Conservation (phyloP, 2,329 filamentous ascomycete species). For the Fusarium oligoseptatum region DNA sequence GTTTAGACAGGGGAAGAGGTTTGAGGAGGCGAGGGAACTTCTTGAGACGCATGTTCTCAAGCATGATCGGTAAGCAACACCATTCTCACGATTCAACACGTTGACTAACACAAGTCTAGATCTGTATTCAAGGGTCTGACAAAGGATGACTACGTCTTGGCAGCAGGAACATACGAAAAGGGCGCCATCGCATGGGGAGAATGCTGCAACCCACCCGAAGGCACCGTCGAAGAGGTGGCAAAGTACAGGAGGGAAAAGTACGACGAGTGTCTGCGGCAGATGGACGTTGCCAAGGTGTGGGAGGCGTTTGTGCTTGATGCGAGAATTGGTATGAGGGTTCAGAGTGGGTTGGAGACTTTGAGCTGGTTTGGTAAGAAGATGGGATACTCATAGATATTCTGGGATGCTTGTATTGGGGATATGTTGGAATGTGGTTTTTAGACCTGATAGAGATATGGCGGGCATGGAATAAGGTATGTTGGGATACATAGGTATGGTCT, state of each 20-base stretch:
- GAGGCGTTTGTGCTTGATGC: conserved; percentile 80
- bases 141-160: conserved; percentile 78
- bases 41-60: conserved; percentile 74
- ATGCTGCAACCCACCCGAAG: conserved; percentile 57
- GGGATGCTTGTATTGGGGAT: not conserved
- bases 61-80: conserved; percentile 68
- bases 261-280: conserved; percentile 72
- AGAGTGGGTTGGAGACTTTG: conserved; percentile 76
- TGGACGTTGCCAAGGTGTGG: conserved; percentile 78
- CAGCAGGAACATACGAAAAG: conserved; percentile 88
- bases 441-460: conserved; percentile 30
- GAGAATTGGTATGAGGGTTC: conserved; percentile 79
- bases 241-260: conserved; percentile 62
- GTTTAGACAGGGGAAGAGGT: conserved; percentile 72
- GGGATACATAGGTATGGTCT: not conserved
- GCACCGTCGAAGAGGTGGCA: conserved; percentile 49
- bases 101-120: conserved; percentile 51
- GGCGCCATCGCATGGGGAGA: conserved; percentile 85
- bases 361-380: conserved; percentile 65
- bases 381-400: conserved; percentile 47
- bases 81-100: accelerated
- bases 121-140: conserved; percentile 68
- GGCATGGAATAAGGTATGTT: conserved; percentile 3
- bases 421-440: conserved; percentile 4
- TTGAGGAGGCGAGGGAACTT: conserved; percentile 74